Percentiles rank a stretch among this genome's conserved stretches.
These are phyloP conservation scores for Blastocystis sp. DNA, from an alignment of 352 stramenopile species.

Conservation along the genomic window DNA sequence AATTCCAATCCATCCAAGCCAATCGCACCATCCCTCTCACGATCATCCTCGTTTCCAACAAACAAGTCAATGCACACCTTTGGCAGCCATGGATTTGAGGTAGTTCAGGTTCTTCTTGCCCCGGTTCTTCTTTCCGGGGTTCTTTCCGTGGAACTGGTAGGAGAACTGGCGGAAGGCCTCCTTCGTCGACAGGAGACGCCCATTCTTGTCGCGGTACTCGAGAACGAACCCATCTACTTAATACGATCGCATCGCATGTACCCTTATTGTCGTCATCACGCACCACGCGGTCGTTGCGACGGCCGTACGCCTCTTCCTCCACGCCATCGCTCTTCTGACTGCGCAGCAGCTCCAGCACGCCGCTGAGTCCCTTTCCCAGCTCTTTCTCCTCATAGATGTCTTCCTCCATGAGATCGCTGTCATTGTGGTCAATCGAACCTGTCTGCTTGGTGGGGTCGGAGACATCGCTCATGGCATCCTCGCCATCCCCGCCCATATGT, in stretches of 20 bases:
- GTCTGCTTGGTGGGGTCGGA: neutral
- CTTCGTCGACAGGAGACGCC: constrained; percentile 23
- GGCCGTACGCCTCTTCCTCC: constrained; percentile 39
- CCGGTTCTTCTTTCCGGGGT: constrained; percentile 45
- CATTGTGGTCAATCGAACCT: neutral
- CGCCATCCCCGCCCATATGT: too few relatives aligned
- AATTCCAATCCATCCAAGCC: too few relatives aligned
- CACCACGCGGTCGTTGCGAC: constrained; percentile 13
- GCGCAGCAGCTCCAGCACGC: neutral
- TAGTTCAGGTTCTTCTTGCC: constrained; percentile 40
- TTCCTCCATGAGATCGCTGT: neutral
- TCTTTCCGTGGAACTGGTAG: constrained; percentile 54
- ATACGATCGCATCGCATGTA: neutral
- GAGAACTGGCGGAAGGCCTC: constrained; percentile 46
- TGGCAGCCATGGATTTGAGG: constrained; percentile 5
- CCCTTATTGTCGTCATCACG: neutral
- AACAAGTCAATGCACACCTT: constrained; percentile 49
- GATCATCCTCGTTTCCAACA: constrained; percentile 30
- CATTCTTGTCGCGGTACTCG: constrained; percentile 45
- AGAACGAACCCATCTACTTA: constrained; percentile 40
- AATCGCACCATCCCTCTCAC: too few relatives aligned
- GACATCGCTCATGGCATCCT: neutral
- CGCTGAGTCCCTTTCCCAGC: neutral
- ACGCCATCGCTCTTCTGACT: constrained; percentile 7
- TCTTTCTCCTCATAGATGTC: neutral